Conservation (phyloP, 2,329 filamentous ascomycete genomes). For the Xylaria polymorpha region DNA sequence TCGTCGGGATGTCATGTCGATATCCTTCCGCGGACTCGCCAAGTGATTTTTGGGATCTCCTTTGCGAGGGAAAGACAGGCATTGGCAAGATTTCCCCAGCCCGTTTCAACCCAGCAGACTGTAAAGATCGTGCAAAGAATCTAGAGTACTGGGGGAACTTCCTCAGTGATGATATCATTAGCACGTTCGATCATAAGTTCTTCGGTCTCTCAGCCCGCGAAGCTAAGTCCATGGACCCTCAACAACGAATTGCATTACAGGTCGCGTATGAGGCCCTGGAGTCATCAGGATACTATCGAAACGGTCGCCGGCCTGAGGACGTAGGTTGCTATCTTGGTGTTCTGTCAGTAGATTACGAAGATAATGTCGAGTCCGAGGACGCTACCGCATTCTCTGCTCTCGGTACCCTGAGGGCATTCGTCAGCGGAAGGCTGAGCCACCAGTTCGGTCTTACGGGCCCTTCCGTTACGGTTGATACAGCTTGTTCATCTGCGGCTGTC, state of each 20-base stretch:
- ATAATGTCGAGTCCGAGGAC: constrained; percentile 9
- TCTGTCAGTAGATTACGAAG: constrained; percentile 9
- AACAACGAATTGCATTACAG: constrained; percentile 15
- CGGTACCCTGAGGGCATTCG: constrained; percentile 46
- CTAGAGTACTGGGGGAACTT: constrained; percentile 25
- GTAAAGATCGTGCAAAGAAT: constrained; percentile 5
- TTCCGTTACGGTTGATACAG: constrained; percentile 50
- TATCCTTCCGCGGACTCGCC: constrained; percentile 16
- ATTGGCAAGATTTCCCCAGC: constrained; percentile 13
- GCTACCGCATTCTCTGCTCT: constrained; percentile 24
- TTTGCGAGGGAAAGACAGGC: constrained; percentile 4
- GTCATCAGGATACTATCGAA: constrained; percentile 18
- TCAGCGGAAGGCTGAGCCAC: constrained; percentile 48
- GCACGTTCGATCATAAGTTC: constrained; percentile 24
- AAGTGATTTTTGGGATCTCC: constrained; percentile 21
- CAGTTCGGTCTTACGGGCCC: constrained; percentile 53
- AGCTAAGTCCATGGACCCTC: constrained; percentile 16
- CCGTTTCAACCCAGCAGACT: constrained; percentile 19
- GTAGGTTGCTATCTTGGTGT: constrained; percentile 21
- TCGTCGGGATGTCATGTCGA: constrained; percentile 22
- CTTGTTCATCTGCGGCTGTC: constrained; percentile 53
- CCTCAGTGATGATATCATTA: constrained; percentile 5
- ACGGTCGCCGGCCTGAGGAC: not conserved
- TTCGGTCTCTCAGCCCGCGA: constrained; percentile 12
- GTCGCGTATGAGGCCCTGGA: constrained; percentile 25